Conservation (phyloP, 768 basidiomycete species). For the Coprinellus aureogranulatus region DNA sequence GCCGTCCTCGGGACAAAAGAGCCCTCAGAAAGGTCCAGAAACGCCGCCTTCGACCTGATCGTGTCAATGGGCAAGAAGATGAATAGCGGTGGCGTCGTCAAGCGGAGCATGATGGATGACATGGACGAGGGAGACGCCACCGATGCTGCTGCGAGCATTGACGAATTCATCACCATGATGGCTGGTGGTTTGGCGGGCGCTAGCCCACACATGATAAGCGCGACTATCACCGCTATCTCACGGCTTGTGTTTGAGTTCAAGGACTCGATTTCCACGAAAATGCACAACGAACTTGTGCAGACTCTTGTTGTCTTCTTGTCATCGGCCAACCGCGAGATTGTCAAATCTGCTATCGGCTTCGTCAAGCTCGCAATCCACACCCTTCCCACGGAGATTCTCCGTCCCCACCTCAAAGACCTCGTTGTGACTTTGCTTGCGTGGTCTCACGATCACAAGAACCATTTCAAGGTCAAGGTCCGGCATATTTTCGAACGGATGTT, state of each 20-base stretch:
- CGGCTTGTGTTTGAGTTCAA: constrained; percentile 95
- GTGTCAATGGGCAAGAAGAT: constrained; percentile 93
- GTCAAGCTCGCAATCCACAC: constrained; percentile 91
- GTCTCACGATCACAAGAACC: constrained; percentile 98
- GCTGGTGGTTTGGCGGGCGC: constrained; percentile 92
- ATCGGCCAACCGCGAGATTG: constrained; percentile 94
- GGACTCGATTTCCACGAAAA: constrained; percentile 66
- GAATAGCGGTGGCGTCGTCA: constrained; percentile 80
- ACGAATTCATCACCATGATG: constrained; percentile 96
- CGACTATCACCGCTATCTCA: constrained; percentile 91
- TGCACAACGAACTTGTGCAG: constrained; percentile 80
- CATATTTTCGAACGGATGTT: constrained; percentile 97
- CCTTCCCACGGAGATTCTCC: constrained; percentile 65
- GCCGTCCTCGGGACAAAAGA: constrained; percentile 95
- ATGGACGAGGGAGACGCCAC: constrained; percentile 72
- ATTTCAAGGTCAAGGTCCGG: constrained; percentile 95
- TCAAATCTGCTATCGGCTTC: constrained; percentile 94
- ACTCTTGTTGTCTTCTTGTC: constrained; percentile 89
- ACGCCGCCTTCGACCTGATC: constrained; percentile 86
- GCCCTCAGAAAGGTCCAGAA: constrained; percentile 87
- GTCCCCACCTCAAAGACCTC: constrained; percentile 72
- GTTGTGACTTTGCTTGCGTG: constrained; percentile 85
- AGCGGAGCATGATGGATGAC: constrained; percentile 70
- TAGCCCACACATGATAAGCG: constrained; percentile 97
- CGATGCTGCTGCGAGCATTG: constrained; percentile 66